phyloP scores from a whole-genome alignment of 164 flowering plant species.

The Umbellularia californica region DNA sequence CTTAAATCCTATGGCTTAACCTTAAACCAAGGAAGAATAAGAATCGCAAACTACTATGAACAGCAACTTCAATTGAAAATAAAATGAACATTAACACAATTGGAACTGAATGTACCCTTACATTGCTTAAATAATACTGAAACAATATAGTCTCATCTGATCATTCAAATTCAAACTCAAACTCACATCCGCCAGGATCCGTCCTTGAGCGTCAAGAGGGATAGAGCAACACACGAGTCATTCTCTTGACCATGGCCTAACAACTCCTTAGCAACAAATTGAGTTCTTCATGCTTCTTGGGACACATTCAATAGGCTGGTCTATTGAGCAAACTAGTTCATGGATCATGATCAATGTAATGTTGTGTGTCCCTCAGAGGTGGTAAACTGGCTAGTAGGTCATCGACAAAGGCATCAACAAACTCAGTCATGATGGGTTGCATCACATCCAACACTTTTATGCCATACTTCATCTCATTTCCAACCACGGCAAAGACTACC shows the following conservation, averaged over 20 bases:
- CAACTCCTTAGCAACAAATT: not conserved
- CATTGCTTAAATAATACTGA: no score
- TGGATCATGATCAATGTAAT: slow-evolving; percentile 3
- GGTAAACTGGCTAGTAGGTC: not conserved
- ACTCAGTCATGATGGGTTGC: not conserved
- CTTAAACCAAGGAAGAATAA: no score
- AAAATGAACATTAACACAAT: no score
- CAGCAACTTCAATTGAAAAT: no score
- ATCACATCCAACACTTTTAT: not conserved
- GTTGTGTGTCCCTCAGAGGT: slow-evolving; percentile 1
- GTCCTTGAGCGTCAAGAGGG: not conserved
- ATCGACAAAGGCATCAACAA: not conserved
- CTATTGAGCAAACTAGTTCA: slow-evolving; percentile 1
- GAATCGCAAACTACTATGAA: no score
- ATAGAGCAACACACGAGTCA: slow-evolving; percentile 1
- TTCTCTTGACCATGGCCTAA: not conserved
- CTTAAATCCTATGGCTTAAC: no score
- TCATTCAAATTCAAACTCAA: no score
- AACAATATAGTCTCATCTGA: no score
- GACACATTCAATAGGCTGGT: not conserved
- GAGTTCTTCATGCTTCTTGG: not conserved
- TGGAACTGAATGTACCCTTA: no score
- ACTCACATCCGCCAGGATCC: not conserved
- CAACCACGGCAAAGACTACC: not conserved
- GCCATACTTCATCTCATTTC: not conserved